These are phyloP conservation scores for Suillus plorans DNA, from an alignment of 768 basidiomycete species.

Conservation along the genomic window DNA sequence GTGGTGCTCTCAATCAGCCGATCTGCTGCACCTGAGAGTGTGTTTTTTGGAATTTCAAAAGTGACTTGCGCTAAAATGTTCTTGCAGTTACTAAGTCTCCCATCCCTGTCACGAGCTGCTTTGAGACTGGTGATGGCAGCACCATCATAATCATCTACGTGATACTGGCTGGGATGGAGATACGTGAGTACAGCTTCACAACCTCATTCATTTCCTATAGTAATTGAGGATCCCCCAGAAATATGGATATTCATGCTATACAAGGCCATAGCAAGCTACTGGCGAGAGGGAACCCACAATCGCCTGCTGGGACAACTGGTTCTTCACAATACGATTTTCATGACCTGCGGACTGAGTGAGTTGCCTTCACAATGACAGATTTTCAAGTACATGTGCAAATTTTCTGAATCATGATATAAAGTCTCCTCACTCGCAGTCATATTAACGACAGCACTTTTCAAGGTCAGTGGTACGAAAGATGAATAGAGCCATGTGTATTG, in stretches of 20 bases:
- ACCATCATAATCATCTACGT: neutral
- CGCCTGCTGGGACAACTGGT: neutral
- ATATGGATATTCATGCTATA: neutral
- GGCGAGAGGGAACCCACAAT: neutral
- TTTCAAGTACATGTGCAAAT: neutral
- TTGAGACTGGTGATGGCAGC: neutral
- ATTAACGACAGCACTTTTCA: neutral
- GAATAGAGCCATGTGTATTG: neutral
- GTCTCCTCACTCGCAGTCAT: neutral
- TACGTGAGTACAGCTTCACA: neutral
- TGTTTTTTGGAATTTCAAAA: neutral
- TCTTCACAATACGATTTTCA: neutral
- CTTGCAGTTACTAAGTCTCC: neutral
- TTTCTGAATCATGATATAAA: neutral
- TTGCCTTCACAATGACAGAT: too few relatives aligned
- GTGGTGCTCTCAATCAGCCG: neutral
- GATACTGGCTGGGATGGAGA: neutral
- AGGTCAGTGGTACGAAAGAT: neutral
- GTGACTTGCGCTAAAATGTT: neutral
- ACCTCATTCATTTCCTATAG: neutral
- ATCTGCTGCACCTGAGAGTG: neutral
- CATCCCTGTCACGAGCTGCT: neutral
- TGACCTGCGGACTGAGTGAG: constrained; percentile 3
- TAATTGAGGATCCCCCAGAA: neutral
- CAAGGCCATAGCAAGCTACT: neutral